Evolutionary conservation across 495 filamentous ascomycete genomes (phyloP).

Genomic region (Hypoxylon lienhwacheense): DNA sequence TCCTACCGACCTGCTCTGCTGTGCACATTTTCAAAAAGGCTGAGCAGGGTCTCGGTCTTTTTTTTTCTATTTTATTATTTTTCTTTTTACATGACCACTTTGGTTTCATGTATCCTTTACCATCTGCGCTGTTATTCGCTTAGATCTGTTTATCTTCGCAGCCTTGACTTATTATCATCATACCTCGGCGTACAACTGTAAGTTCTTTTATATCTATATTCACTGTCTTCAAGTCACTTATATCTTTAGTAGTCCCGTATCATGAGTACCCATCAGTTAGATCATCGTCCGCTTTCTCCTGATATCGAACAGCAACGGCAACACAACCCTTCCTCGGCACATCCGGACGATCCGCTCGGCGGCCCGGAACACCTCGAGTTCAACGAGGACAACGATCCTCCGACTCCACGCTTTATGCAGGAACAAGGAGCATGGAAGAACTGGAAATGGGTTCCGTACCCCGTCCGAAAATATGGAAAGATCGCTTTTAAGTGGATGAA

Average conservation of each 20-base stretch:
- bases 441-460: conserved; percentile 54
- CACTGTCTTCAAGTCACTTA: conserved; percentile 7
- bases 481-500: conserved; percentile 64
- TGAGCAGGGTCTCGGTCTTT: conserved; percentile 36
- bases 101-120: conserved; percentile 18
- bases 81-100: neutral
- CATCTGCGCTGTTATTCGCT: conserved; percentile 9
- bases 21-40: conserved; percentile 18
- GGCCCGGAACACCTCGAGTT: conserved; percentile 26
- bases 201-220: neutral
- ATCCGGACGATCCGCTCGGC: conserved; percentile 31
- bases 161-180: conserved; percentile 1
- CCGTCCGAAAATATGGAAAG: conserved; percentile 44
- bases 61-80: neutral
- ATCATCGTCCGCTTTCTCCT: conserved; percentile 25
- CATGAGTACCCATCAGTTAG: conserved; percentile 36
- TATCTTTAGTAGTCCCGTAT: conserved; percentile 10
- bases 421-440: conserved; percentile 38
- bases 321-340: conserved; percentile 14
- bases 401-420: conserved; percentile 48
- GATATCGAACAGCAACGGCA: conserved; percentile 38
- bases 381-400: conserved; percentile 30
- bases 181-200: conserved; percentile 14
- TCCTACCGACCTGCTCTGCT: neutral
- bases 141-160: conserved; percentile 10